These are phyloP conservation scores for Candolleomyces efflorescens DNA, from an alignment of 768 basidiomycete genomes.

Conservation along the genomic window DNA sequence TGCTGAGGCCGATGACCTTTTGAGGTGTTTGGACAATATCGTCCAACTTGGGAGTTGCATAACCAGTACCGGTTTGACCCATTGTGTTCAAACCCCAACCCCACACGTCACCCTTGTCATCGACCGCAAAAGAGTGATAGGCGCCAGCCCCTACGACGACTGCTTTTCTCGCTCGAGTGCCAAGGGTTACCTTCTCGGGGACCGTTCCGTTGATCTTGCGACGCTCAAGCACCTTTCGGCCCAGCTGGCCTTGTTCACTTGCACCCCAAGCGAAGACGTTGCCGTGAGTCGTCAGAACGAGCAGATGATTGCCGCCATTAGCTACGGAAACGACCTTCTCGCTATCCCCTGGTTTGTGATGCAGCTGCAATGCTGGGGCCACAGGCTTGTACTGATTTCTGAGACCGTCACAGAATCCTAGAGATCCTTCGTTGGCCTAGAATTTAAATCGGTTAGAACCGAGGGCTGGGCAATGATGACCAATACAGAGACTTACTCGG, in stretches of 20 bases:
- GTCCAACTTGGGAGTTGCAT: constrained; percentile 38
- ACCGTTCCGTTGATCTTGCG: constrained; percentile 86
- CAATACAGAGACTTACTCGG: constrained; percentile 52
- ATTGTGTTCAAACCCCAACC: constrained; percentile 95
- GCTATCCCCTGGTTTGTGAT: constrained; percentile 55
- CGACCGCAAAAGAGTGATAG: constrained; percentile 89
- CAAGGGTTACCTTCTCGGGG: constrained; percentile 83
- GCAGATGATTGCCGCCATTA: constrained; percentile 83
- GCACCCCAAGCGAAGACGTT: constrained; percentile 88
- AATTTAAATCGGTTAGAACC: background rate
- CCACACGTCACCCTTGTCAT: constrained; percentile 79
- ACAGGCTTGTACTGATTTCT: constrained; percentile 67
- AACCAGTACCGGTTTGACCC: constrained; percentile 75
- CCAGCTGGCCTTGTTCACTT: constrained; percentile 87
- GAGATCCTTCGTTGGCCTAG: constrained; percentile 72
- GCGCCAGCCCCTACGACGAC: constrained; percentile 75
- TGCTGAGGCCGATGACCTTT: constrained; percentile 61
- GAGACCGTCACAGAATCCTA: constrained; percentile 74
- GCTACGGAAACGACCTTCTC: constrained; percentile 75
- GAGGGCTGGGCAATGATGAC: background rate
- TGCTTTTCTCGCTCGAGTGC: constrained; percentile 51
- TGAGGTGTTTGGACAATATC: constrained; percentile 57
- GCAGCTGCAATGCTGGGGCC: constrained; percentile 49
- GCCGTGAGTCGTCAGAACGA: constrained; percentile 86
- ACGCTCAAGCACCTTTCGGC: constrained; percentile 84